Evolutionary conservation across 192 early-diverging fungal species (phyloP), one percentile per base, ranked within the genome.

Genomic region (Coemansia aciculifera): DNA sequence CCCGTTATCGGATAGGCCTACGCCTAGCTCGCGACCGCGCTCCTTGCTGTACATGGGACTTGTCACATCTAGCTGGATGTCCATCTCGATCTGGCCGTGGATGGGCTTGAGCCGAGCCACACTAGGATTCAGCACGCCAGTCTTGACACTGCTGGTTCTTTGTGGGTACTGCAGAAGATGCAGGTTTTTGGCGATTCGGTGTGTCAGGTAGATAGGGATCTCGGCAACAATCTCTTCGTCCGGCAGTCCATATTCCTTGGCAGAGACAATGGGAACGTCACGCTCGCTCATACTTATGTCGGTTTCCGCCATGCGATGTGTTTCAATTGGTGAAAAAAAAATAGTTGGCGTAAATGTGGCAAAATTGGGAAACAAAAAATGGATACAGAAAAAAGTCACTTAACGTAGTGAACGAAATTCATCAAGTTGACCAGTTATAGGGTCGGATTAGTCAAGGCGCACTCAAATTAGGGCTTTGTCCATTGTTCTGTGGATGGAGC

Each of bases 111-210:
- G 83, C 24, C 95, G 91, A 5, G 90, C 87, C 17, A 86, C 85
- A 29, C 73, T 69, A 9, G 92, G 90, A 17, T 42, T 72, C 56
- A 66, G 67, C 56, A 72, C 86, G 81, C 62, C 85, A 52, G 36
- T 79, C 49, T 10, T 75, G 69, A 59, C 79, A 51, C 13, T 87
- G 85, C 48, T 46, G 29, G 42, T 46, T 38, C 69, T 81, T 37
- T 92, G 86, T 24, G 95, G 96, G 66, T 90, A 95, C 77, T 97
- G 95, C 31, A 95, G 84, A 19, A 97, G 73, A 59, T 91, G 88
- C 12, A 98, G 84, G 68, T 88, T 72, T 54, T 91, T 86, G 10
- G 84, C 77, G 0, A 96, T 79, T 44, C 86, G 66, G 34, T 87
- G 84, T 3, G 93, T 87, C 19, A 96, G 75, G 69, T 85, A 97